Conservation (phyloP, 2,329 filamentous ascomycete genomes). For the Ambrosiella beaveri region DNA sequence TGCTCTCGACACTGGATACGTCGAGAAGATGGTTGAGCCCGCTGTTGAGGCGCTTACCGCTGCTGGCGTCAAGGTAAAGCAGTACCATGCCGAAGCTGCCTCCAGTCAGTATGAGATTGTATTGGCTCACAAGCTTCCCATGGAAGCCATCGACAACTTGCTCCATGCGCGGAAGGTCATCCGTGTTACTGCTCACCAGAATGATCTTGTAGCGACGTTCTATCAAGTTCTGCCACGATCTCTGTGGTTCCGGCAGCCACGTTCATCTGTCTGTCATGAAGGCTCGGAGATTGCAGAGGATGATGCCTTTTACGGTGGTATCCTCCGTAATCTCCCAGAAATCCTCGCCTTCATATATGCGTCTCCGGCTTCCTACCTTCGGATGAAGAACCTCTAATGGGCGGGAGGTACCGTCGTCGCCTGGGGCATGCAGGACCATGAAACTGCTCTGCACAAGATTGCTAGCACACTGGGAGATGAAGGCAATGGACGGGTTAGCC, state of each 20-base stretch:
- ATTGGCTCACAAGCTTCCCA: slow-evolving; percentile 42
- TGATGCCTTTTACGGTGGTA: slow-evolving; percentile 50
- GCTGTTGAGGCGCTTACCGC: slow-evolving; percentile 43
- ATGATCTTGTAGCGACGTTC: slow-evolving; percentile 50
- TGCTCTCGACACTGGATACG: slow-evolving; percentile 12
- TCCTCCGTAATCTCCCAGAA: slow-evolving; percentile 47
- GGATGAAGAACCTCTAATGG: slow-evolving; percentile 54
- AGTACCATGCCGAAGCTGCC: slow-evolving; percentile 59
- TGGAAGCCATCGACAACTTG: slow-evolving; percentile 54
- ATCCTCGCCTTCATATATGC: slow-evolving; percentile 54
- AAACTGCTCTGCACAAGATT: slow-evolving; percentile 55
- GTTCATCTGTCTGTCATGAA: slow-evolving; percentile 46
- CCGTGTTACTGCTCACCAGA: slow-evolving; percentile 40
- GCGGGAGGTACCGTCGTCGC: slow-evolving; percentile 61
- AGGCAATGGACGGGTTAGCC: slow-evolving; percentile 60
- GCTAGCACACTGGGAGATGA: slow-evolving; percentile 57
- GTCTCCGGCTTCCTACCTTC: slow-evolving; percentile 48
- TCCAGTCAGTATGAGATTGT: slow-evolving; percentile 65
- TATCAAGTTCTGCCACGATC: slow-evolving; percentile 44
- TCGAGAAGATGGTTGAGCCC: slow-evolving; percentile 44
- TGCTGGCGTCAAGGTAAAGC: slow-evolving; percentile 49
- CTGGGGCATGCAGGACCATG: slow-evolving; percentile 71
- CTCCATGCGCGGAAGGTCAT: slow-evolving; percentile 56
- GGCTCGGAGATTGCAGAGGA: not conserved
- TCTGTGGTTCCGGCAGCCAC: slow-evolving; percentile 49